Evolutionary conservation across 2,329 filamentous ascomycete species (phyloP), one percentile per base, ranked within the genome.

Genomic region (Pseudocercospora cruenta): DNA sequence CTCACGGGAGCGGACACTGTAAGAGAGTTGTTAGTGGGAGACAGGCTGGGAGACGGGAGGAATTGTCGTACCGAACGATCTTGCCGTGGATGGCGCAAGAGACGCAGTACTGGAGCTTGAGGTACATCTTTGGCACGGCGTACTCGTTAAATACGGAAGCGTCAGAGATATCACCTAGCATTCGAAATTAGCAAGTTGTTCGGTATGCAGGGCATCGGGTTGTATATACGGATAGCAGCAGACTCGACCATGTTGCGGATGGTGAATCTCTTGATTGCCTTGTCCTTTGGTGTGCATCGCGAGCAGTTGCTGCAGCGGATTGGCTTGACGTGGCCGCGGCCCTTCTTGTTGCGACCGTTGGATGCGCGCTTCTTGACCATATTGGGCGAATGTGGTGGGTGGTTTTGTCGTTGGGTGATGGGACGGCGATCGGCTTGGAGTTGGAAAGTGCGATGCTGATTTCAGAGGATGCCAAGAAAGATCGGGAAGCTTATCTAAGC

Each of bases 201-300:
- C 8, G 9, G 51, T 4, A 33, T 12, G 3, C 21, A 22, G 22
- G 10, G 19, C 8, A 19, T 9, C 24, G 64, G 74, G 67, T 67
- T 67, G 65, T 73, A 92, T 94, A 80, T 94, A 98, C 96, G 95
- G 84, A 99, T 98, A 81, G 95, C 95, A 81, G 96, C 95, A 80
- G 94, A 97, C 87, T 99, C 95, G 77, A 99, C 95, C 95, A 99
- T 99, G 91, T 99, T 98, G 84, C 95, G 91, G 89, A 99, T 91
- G 86, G 95, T 99, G 89, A 99, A 99, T 86, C 95, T 90, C 93
- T 99, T 99, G 90, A 99, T 98, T 77, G 96, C 95, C 93, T 99
- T 99, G 82, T 99, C 95, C 91, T 99, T 99, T 83, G 94, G 94
- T 69, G 92, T 96, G 83, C 82, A 90, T 82, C 80, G 86, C 78